A percentile compares a stretch with the other conserved stretches of the same genome.
Evolutionary conservation across 768 basidiomycete genomes (phyloP).

Genomic region (Paxillus involutus): DNA sequence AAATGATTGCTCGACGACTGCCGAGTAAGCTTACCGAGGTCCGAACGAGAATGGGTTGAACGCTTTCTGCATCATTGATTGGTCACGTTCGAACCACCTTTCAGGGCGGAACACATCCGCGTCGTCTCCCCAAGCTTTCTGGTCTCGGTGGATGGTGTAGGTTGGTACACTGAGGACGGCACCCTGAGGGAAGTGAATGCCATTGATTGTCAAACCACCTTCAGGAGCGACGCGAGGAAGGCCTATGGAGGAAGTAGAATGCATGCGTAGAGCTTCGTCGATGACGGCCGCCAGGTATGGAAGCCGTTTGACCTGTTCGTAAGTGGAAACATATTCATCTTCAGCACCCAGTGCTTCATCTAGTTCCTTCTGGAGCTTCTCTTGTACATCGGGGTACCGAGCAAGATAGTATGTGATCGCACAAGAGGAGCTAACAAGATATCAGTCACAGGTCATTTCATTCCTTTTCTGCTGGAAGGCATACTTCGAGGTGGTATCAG

Average conservation of each 20-base stretch:
- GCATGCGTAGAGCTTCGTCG: constrained; percentile 81
- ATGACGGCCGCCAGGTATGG: constrained; percentile 86
- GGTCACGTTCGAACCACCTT: constrained; percentile 77
- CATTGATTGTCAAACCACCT: constrained; percentile 61
- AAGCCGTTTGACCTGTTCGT: constrained; percentile 68
- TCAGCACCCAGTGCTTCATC: constrained; percentile 56
- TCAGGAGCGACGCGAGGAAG: constrained; percentile 78
- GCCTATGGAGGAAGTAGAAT: constrained; percentile 82
- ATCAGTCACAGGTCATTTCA: neutral
- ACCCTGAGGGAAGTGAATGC: constrained; percentile 68
- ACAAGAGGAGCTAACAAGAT: constrained; percentile 70
- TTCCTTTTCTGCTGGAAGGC: constrained; percentile 16
- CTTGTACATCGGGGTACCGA: constrained; percentile 59
- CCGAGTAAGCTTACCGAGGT: constrained; percentile 50
- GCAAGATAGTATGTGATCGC: constrained; percentile 88
- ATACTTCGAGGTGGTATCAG: constrained; percentile 92
- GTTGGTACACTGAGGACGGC: constrained; percentile 77
- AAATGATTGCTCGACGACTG: neutral
- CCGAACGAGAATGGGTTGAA: constrained; percentile 89
- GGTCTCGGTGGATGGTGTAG: constrained; percentile 80
- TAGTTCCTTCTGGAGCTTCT: constrained; percentile 75
- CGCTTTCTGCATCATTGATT: constrained; percentile 58
- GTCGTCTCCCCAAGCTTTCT: constrained; percentile 75
- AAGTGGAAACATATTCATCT: constrained; percentile 60
- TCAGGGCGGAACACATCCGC: constrained; percentile 75